A percentile compares a stretch with the other conserved stretches of the same genome.
Evolutionary conservation across 176 grass and related monocot genomes (phyloP).

Genomic region (Oryza glumipatula): DNA sequence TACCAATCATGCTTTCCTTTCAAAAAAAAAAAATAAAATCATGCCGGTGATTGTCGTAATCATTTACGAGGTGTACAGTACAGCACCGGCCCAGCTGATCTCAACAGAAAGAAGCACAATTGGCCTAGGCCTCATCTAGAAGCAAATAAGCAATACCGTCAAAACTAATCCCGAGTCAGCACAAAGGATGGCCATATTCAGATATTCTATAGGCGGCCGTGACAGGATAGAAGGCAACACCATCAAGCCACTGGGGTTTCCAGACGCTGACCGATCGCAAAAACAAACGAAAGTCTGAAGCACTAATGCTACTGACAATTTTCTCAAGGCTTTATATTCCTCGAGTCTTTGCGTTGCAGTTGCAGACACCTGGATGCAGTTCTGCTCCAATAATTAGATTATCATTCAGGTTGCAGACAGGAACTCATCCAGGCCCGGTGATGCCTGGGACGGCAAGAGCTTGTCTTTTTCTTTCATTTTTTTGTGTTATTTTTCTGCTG

Average conservation of each 20-base stretch:
- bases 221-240: background rate
- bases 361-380: background rate
- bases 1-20: background rate
- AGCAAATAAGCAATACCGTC: slow-evolving; percentile 16
- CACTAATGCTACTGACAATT: background rate
- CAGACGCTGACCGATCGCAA: slow-evolving; percentile 3
- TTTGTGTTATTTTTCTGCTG: background rate
- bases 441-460: slow-evolving; percentile 38
- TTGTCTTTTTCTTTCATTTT: background rate
- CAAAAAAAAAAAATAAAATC: background rate
- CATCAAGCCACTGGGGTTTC: slow-evolving; percentile 2
- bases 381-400: background rate
- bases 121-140: background rate
- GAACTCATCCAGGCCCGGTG: background rate
- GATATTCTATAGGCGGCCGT: slow-evolving; percentile 24
- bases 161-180: background rate
- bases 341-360: background rate
- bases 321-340: background rate
- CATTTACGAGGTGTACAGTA: too few species aligned
- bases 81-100: background rate
- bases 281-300: background rate
- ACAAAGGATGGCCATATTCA: slow-evolving; percentile 30
- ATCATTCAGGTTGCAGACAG: slow-evolving; percentile 18
- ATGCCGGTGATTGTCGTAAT: background rate
- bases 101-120: background rate